Base-by-base conservation (phyloP, 257 asterid genomes). In the Lavandula angustifolia region DNA sequence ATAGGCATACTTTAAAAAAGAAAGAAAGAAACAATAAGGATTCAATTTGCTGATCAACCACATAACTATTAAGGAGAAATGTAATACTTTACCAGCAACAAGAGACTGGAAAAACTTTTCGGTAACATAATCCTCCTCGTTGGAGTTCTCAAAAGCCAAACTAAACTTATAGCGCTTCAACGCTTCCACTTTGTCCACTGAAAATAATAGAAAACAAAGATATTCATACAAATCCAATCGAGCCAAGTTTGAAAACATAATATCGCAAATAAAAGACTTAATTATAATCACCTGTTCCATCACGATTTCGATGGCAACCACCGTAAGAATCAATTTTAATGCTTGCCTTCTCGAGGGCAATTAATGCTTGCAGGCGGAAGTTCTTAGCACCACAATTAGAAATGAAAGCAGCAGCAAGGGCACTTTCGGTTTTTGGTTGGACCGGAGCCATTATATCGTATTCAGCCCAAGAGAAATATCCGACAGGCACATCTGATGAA, bases 381-480 rank as follows among this genome's bases (percentile, higher is more conserved):
- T 92, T 92, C 34, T 86, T 85, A 75, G 97, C 95, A 57, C 82
- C 95, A 68, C 99, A 92, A 67, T 92, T 92, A 78, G 99, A 92
- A 61, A 92, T 89, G 80, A 92, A 92, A 54, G 99, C 99, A 56
- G 97, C 99, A 74, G 99, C 96, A 29, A 78, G 34, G 42, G 94
- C 85, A 66, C 32, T 77, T 84, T 85, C 96, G 7, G 89, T 82
- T 79, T 92, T 92, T 9, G 94, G 97, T 78, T 77, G 80, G 62
- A 81, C 70, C 29, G 99, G 99, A 58, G 96, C 97, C 99, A 92
- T 92, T 65, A 92, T 67, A 73, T 89, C 96, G 73, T 92, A 92
- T 75, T 92, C 99, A 32, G 97, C 88, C 99, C 99, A 92, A 34
- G 99, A 92, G 66, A 92, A 92, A 81, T 92, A 92, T 59, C 99